Base-by-base conservation (phyloP, 2,329 filamentous ascomycete species). In the Pseudogymnoascus sp. region DNA sequence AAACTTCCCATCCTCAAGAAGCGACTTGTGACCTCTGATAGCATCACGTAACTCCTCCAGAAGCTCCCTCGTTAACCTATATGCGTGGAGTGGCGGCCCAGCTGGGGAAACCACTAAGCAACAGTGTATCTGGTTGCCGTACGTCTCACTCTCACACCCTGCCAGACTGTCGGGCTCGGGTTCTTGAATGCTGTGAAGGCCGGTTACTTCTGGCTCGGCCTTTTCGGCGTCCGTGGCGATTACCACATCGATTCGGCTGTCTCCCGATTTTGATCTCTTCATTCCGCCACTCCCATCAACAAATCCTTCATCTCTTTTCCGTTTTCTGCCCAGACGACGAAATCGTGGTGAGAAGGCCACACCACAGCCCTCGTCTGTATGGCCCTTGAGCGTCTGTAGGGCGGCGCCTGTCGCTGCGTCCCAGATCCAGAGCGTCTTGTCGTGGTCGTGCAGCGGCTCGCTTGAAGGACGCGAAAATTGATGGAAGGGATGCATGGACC, bases 11-110 rank as follows among this genome's bases (percentile, higher is more conserved):
- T 72, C 63, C 0, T 68, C 11, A 31, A 74, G 73, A 0, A 79
- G 67, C 15, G 71, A 75, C n/a, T 64, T 69, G 62, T 78, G 72
- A n/a, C 69, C 75, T n/a, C 66, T 74, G 61, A 78, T 72, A 13
- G 71, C 71, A 62, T 78, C 75, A 4, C 71, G 70, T 17, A 74
- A 64, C 0, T 69, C 71, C 50, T 70, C 65, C 1, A 79, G 69
- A 9, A 79, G 66, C 64, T 78, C 74, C 38, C 11, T 38, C 8
- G 71, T 63, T 1, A 69, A 69, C 9, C 31, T 1, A 63, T 74
- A 78, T 26, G 67, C 59, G 31, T 68, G 57, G 31, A 76, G 67
- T 31, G 68, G 66, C 33, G 67, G 67, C 26, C 73, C 71, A 65
- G 71, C 68, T 40, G 68, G 73, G 28, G 68, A 73, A 64, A 71